These are phyloP conservation scores for Globisporangium lucens DNA, from an alignment of 352 stramenopile genomes.

Conservation along the genomic window DNA sequence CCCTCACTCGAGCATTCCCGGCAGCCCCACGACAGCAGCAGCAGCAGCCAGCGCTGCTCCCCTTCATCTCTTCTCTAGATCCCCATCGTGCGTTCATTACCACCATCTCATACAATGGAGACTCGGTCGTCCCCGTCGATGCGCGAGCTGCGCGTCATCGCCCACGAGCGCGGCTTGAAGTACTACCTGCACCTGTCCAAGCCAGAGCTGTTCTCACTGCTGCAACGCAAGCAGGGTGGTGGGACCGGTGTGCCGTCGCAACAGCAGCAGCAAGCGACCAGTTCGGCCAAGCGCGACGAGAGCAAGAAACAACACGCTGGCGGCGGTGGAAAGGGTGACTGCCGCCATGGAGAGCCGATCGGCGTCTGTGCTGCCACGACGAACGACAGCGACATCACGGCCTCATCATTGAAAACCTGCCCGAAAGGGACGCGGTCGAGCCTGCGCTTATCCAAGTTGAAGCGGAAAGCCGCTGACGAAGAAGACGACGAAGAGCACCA, in stretches of 20 bases:
- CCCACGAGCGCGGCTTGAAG: conserved; percentile 75
- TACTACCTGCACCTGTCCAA: conserved; percentile 84
- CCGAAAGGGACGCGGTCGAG: conserved; percentile 44
- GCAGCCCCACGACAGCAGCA: background rate
- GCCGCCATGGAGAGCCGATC: background rate
- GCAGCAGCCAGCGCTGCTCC: background rate
- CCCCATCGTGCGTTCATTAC: background rate
- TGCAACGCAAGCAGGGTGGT: conserved; percentile 74
- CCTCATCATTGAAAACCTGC: background rate
- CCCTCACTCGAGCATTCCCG: conserved; percentile 7
- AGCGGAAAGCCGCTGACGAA: conserved; percentile 43
- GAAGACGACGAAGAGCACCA: conserved; percentile 21
- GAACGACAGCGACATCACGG: background rate
- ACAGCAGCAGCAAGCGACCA: conserved; percentile 7
- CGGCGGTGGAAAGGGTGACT: background rate
- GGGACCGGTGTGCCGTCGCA: conserved; percentile 19
- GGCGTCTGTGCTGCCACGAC: background rate
- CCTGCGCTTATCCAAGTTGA: conserved; percentile 51
- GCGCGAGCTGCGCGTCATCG: conserved; percentile 63
- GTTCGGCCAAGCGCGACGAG: conserved; percentile 4
- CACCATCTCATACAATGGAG: conserved; percentile 46
- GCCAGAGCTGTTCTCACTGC: conserved; percentile 67
- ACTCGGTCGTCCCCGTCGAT: conserved; percentile 82
- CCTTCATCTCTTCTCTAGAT: background rate
- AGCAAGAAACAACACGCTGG: background rate